A percentile compares a stretch with the other conserved stretches of the same genome.
Evolutionary conservation across 1,284 basidiomycete genomes (phyloP).

Genomic region (Fomitopsis betulina): DNA sequence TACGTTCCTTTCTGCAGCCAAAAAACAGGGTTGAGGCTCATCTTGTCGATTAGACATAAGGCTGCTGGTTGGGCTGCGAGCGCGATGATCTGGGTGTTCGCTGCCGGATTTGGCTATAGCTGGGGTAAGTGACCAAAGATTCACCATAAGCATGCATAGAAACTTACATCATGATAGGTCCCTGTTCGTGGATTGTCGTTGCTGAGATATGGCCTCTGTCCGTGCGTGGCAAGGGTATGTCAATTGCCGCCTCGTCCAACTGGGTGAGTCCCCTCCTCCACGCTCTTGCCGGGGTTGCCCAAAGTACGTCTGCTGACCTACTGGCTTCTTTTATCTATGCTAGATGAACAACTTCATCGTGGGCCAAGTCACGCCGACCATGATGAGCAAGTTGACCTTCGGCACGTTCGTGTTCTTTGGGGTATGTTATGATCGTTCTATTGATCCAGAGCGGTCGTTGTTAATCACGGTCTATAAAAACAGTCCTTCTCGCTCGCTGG

Average conservation of each 20-base stretch:
- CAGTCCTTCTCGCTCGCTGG: constrained; percentile 60
- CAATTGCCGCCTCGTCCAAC: constrained; percentile 66
- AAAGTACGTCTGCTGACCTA: not conserved
- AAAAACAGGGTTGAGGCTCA: not conserved
- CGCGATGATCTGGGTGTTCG: constrained; percentile 63
- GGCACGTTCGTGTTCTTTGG: constrained; percentile 72
- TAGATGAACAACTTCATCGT: constrained; percentile 75
- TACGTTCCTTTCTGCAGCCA: not conserved
- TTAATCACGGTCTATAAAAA: constrained; percentile 1
- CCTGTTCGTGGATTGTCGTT: constrained; percentile 63
- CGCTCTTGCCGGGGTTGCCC: not conserved
- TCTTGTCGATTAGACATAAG: constrained; percentile 16
- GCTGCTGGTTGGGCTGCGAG: constrained; percentile 66
- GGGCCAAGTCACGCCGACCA: constrained; percentile 57
- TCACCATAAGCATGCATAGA: not conserved
- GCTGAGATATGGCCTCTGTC: constrained; percentile 66
- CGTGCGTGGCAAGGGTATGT: constrained; percentile 64
- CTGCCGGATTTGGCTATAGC: constrained; percentile 64
- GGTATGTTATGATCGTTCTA: constrained; percentile 29
- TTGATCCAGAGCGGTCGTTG: not conserved
- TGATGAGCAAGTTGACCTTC: constrained; percentile 52
- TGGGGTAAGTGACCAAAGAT: constrained; percentile 45
- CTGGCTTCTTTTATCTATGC: not conserved
- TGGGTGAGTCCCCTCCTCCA: constrained; percentile 40
- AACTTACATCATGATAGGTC: constrained; percentile 27